Conservation (phyloP, 2,329 filamentous ascomycete species). For the Colletotrichum siamense region DNA sequence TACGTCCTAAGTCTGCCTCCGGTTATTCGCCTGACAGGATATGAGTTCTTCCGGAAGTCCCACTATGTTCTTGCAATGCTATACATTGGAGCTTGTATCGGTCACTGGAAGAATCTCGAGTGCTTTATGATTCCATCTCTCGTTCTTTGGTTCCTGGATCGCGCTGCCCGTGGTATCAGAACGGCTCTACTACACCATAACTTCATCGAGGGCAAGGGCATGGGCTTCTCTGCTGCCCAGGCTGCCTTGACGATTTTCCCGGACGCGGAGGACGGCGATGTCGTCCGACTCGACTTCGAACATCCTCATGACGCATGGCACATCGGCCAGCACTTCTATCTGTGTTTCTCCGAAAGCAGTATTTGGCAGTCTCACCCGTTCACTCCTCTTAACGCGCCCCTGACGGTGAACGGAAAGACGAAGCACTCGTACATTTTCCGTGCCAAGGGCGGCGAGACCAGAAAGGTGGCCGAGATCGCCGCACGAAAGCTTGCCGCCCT, state of each 20-base stretch:
- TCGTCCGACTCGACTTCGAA: constrained; percentile 70
- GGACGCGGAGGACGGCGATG: constrained; percentile 61
- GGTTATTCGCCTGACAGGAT: constrained; percentile 71
- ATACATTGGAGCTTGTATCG: constrained; percentile 79
- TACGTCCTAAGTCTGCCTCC: constrained; percentile 61
- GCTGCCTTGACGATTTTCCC: constrained; percentile 59
- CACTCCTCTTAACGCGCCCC: constrained; percentile 64
- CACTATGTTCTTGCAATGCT: constrained; percentile 77
- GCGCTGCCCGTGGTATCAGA: constrained; percentile 62
- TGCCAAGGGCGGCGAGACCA: constrained; percentile 65
- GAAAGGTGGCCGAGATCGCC: constrained; percentile 54
- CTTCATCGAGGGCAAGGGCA: constrained; percentile 45
- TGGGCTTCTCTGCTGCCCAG: constrained; percentile 59
- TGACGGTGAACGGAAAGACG: constrained; percentile 42
- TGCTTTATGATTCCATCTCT: constrained; percentile 74
- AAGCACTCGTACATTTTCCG: constrained; percentile 63
- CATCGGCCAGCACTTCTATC: constrained; percentile 74
- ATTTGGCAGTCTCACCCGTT: constrained; percentile 79
- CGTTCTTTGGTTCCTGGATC: constrained; percentile 69
- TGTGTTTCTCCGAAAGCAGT: constrained; percentile 70
- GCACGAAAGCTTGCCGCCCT: constrained; percentile 36
- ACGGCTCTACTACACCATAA: constrained; percentile 67
- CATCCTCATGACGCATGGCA: constrained; percentile 67
- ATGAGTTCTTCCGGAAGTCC: constrained; percentile 78
- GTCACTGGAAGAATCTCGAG: constrained; percentile 71